Percentiles rank a stretch among this genome's conserved stretches.
These are phyloP conservation scores for Penicillium sp. DNA, from an alignment of 2,329 filamentous ascomycete genomes.

Conservation along the genomic window DNA sequence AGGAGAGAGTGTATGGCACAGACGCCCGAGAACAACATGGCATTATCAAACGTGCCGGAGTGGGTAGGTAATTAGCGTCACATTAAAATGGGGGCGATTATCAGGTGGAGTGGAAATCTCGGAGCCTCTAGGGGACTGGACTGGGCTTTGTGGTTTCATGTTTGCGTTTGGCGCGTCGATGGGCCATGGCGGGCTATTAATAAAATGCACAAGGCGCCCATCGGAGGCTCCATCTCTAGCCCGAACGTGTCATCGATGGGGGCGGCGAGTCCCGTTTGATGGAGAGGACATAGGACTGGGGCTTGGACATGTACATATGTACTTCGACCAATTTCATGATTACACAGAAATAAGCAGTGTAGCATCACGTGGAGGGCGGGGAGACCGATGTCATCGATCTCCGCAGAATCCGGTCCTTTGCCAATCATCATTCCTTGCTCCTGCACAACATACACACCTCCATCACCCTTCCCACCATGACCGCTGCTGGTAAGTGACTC, in stretches of 20 bases:
- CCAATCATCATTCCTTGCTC: conserved; percentile 2
- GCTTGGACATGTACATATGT: too few species aligned
- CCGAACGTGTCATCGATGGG: too few species aligned
- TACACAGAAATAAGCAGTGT: conserved; percentile 4
- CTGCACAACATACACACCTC: neutral
- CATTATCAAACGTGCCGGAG: conserved; percentile 12
- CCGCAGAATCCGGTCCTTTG: conserved; percentile 8
- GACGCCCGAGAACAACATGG: conserved; percentile 11
- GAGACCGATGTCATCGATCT: conserved; percentile 16
- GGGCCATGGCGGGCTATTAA: neutral
- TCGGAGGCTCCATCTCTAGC: too few species aligned
- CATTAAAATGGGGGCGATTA: conserved; percentile 24
- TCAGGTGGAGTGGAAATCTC: conserved; percentile 20
- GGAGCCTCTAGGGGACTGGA: conserved; percentile 8
- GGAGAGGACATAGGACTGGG: too few species aligned
- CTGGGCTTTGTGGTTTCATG: neutral
- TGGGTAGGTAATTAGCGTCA: too few species aligned
- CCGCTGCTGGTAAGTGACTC: conserved; percentile 20
- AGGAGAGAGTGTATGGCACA: neutral
- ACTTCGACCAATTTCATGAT: conserved; percentile 1
- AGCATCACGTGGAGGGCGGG: conserved; percentile 20
- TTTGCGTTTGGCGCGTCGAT: neutral
- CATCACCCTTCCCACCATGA: conserved; percentile 10
- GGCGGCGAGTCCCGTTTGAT: too few species aligned
- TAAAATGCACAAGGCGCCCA: too few species aligned